Evolutionary conservation across 139 green algal species (phyloP).

Genomic region (Tetradesmus lagerheimii): DNA sequence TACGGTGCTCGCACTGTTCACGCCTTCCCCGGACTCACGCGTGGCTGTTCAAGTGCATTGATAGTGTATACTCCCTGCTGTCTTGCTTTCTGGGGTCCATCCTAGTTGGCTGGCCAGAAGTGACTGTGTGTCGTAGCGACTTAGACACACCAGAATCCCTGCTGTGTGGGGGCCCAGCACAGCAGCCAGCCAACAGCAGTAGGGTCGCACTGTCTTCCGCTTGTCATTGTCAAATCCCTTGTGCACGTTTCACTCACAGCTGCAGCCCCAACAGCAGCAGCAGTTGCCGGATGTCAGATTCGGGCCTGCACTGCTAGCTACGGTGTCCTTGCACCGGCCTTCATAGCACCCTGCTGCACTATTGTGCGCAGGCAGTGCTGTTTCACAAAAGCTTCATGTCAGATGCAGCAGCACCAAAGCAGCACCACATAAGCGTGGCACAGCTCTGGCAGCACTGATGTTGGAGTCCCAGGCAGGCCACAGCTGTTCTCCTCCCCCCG

Average conservation of each 20-base stretch:
- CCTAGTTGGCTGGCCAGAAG: not conserved
- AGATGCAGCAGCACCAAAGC: not conserved
- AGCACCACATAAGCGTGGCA: not conserved
- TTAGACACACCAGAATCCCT: not conserved
- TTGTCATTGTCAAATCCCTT: not conserved
- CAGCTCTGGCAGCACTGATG: too few species aligned
- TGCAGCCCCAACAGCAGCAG: not conserved
- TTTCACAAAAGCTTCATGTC: too few species aligned
- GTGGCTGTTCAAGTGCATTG: not conserved
- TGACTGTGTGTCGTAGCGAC: not conserved
- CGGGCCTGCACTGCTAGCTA: too few species aligned
- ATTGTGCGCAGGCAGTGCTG: too few species aligned
- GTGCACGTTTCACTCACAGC: not conserved
- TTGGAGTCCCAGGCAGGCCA: too few species aligned
- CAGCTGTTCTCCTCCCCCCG: too few species aligned
- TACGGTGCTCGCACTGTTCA: conserved; percentile 24
- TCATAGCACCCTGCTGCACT: too few species aligned
- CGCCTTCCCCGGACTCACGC: not conserved
- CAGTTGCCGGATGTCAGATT: not conserved
- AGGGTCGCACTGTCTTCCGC: not conserved
- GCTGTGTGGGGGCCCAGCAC: too few species aligned
- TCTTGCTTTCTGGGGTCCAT: not conserved
- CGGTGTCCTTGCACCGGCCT: not conserved
- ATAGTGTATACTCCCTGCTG: not conserved
- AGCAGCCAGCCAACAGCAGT: too few species aligned